Percentiles rank a stretch among this genome's conserved stretches.
Conservation (phyloP, 2,329 filamentous ascomycete genomes). For the Pseudogymnoascus sp. region DNA sequence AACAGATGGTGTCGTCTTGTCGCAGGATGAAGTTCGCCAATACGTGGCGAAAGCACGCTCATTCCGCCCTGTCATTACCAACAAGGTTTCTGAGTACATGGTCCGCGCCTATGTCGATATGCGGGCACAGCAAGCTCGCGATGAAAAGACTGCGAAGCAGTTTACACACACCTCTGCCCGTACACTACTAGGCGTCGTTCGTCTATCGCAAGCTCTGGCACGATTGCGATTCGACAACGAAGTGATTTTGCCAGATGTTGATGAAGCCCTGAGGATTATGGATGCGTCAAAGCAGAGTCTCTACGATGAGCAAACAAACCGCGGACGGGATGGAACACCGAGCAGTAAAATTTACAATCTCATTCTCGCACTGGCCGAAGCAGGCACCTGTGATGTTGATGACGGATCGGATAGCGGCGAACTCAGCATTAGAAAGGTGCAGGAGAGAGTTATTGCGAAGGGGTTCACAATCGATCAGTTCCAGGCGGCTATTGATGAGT, state of each 20-base stretch:
- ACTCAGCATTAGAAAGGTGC: constrained; percentile 78
- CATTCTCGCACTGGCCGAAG: constrained; percentile 79
- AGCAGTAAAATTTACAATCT: constrained; percentile 92
- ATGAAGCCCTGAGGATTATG: constrained; percentile 83
- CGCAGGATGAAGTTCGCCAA: constrained; percentile 86
- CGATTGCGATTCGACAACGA: constrained; percentile 80
- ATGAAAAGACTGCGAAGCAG: constrained; percentile 84
- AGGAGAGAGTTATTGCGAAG: constrained; percentile 88
- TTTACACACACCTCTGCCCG: constrained; percentile 92
- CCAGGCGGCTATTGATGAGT: constrained; percentile 78
- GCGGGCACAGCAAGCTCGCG: constrained; percentile 83
- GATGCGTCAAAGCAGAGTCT: constrained; percentile 92
- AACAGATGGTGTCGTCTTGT: constrained; percentile 69
- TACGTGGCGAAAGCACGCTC: constrained; percentile 91
- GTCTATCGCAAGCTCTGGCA: constrained; percentile 87
- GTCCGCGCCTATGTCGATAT: constrained; percentile 94
- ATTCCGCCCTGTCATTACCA: constrained; percentile 80
- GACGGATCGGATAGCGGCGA: constrained; percentile 56
- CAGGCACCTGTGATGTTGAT: constrained; percentile 51
- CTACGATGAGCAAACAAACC: constrained; percentile 53
- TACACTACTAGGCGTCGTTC: constrained; percentile 86
- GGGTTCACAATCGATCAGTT: constrained; percentile 96
- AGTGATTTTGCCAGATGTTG: constrained; percentile 87
- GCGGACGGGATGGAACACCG: constrained; percentile 61
- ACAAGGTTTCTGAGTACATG: constrained; percentile 87